Percentiles rank a stretch among this genome's conserved stretches.
Conservation (phyloP, 2,329 filamentous ascomycete genomes). For the Colletotrichum noveboracense region DNA sequence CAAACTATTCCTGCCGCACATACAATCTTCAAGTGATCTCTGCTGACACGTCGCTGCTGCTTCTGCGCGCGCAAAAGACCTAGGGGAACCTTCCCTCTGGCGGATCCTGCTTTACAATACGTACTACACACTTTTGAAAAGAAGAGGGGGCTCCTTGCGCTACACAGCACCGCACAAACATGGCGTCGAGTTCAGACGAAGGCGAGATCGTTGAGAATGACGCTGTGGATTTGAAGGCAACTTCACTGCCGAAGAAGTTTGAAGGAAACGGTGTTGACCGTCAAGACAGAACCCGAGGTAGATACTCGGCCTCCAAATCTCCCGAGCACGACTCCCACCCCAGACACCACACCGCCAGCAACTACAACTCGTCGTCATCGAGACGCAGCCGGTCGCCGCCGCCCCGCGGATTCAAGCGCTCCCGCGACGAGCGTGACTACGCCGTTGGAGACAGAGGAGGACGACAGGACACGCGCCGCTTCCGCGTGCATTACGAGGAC, state of each 20-base stretch:
- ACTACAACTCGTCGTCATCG: conserved; percentile 35
- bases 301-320: conserved; percentile 59
- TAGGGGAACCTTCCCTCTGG: conserved; percentile 20
- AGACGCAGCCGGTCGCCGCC: conserved; percentile 50
- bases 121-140: background rate
- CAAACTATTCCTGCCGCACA: conserved; percentile 23
- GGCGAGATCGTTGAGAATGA: conserved; percentile 84
- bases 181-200: conserved; percentile 74
- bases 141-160: background rate
- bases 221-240: conserved; percentile 77
- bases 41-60: conserved; percentile 24
- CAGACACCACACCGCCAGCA: conserved; percentile 27
- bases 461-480: conserved; percentile 61
- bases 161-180: background rate
- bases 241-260: conserved; percentile 77
- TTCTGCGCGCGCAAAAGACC: conserved; percentile 17
- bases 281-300: conserved; percentile 79
- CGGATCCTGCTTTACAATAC: conserved; percentile 13
- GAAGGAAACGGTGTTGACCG: conserved; percentile 90
- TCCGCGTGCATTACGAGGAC: conserved; percentile 68
- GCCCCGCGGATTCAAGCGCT: conserved; percentile 70
- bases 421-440: conserved; percentile 66
- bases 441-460: conserved; percentile 32
- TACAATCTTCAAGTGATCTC: conserved; percentile 16
- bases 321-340: conserved; percentile 56